Conservation (phyloP, 2,329 filamentous ascomycete genomes). For the Taxawa tesnikishii region DNA sequence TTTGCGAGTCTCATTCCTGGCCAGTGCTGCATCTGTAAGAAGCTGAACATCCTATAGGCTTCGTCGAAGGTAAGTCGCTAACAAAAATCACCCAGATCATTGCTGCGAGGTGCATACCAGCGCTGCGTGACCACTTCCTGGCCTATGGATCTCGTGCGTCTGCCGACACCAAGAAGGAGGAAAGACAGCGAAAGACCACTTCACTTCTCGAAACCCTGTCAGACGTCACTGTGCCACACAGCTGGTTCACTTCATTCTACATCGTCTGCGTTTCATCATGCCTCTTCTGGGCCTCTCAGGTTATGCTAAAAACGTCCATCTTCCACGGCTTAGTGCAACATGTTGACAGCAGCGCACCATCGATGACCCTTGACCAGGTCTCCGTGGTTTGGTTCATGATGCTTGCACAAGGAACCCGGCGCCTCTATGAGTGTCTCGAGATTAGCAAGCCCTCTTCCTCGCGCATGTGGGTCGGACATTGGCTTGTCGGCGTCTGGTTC, state of each 20-base stretch:
- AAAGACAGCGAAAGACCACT: conserved; percentile 9
- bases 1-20: no score
- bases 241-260: conserved; percentile 87
- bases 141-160: conserved; percentile 45
- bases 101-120: conserved; percentile 36
- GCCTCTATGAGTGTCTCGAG: conserved; percentile 61
- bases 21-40: conserved; percentile 7
- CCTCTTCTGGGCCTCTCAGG: conserved; percentile 60
- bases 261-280: conserved; percentile 56
- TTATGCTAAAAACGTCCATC: conserved; percentile 40
- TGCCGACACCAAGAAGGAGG: conserved; percentile 4
- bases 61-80: conserved; percentile 3
- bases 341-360: conserved; percentile 14
- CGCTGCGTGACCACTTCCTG: conserved; percentile 43
- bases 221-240: conserved; percentile 60
- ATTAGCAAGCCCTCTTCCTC: conserved; percentile 57
- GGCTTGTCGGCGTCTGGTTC: conserved; percentile 64
- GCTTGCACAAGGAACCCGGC: conserved; percentile 59
- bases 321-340: conserved; percentile 35
- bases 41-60: not conserved
- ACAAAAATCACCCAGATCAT: conserved; percentile 31
- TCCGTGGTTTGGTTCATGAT: conserved; percentile 59
- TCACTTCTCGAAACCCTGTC: conserved; percentile 33
- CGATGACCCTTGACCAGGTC: conserved; percentile 52
- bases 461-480: conserved; percentile 78